Conservation (phyloP, 106 monocot genomes). For the Amphibolis antarctica region DNA sequence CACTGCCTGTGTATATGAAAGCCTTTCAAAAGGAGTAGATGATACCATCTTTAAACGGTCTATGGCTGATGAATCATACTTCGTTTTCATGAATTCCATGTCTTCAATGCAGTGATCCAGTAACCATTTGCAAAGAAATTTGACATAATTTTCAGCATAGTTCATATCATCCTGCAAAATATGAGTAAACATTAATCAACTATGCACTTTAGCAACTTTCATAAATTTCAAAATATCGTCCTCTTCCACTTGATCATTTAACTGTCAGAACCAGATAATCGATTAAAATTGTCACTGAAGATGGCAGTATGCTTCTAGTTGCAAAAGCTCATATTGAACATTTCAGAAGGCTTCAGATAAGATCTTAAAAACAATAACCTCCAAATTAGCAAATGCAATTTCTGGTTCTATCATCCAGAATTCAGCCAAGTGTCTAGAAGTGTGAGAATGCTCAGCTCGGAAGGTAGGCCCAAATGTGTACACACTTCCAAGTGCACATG, state of each 20-base stretch:
- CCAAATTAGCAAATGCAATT: constrained; percentile 84
- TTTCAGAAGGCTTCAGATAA: background rate
- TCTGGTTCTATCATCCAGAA: constrained; percentile 99
- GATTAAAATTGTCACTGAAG: too few species aligned
- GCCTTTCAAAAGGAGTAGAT: constrained; percentile 45
- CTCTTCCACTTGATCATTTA: too few species aligned
- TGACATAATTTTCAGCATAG: constrained; percentile 61
- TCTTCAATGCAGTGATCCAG: constrained; percentile 56
- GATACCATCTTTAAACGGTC: constrained; percentile 62
- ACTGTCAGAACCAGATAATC: too few species aligned
- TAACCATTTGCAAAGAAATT: constrained; percentile 65
- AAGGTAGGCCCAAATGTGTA: constrained; percentile 99
- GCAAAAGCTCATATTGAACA: too few species aligned
- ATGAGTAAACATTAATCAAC: background rate
- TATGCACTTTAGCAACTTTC: background rate
- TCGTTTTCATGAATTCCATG: constrained; percentile 77
- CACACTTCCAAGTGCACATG: constrained; percentile 88
- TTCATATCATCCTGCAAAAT: constrained; percentile 68
- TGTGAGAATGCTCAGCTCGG: constrained; percentile 91
- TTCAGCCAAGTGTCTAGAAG: constrained; percentile 88
- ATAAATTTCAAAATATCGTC: background rate
- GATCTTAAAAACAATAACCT: constrained; percentile 33
- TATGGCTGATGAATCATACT: constrained; percentile 50
- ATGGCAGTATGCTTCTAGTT: too few species aligned
- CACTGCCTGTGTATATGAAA: constrained; percentile 73